Conservation (phyloP, 495 filamentous ascomycete species). For the Penicillium chermesinum region DNA sequence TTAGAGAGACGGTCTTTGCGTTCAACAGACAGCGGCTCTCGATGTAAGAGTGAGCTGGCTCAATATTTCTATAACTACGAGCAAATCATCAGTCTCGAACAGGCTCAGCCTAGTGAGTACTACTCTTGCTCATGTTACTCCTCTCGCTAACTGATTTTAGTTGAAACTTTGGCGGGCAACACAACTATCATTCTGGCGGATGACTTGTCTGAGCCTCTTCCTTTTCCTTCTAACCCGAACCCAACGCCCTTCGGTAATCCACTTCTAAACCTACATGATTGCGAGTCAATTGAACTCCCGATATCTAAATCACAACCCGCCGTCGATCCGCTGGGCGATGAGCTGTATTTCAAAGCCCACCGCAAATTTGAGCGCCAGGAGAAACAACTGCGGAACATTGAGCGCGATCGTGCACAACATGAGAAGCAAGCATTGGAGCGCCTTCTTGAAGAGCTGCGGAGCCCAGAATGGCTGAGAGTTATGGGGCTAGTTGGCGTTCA, state of each 20-base stretch:
- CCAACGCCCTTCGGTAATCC: constrained; percentile 37
- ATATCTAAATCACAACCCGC: constrained; percentile 4
- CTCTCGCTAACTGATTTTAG: neutral
- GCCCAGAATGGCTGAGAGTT: constrained; percentile 87
- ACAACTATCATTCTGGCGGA: constrained; percentile 44
- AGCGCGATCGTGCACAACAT: constrained; percentile 86
- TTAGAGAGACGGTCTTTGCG: constrained; percentile 44
- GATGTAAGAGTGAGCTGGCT: constrained; percentile 83
- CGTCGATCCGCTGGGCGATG: constrained; percentile 64
- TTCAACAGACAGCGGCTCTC: constrained; percentile 45
- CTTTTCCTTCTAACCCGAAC: constrained; percentile 12
- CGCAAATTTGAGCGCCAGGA: constrained; percentile 79
- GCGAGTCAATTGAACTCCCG: constrained; percentile 28
- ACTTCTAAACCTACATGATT: constrained; percentile 33
- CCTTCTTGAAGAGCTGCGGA: constrained; percentile 77
- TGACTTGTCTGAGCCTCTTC: constrained; percentile 34
- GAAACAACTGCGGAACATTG: constrained; percentile 87
- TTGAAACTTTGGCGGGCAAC: constrained; percentile 42
- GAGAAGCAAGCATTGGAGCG: constrained; percentile 84
- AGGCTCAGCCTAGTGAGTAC: constrained; percentile 65
- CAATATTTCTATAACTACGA: constrained; percentile 89
- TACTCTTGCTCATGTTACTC: neutral
- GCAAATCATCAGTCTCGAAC: constrained; percentile 77
- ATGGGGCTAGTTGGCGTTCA: constrained; percentile 90
- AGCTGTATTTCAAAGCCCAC: constrained; percentile 63